These are phyloP conservation scores for Clavispora carvajalis DNA, from an alignment of 805 yeast genomes.

Conservation along the genomic window DNA sequence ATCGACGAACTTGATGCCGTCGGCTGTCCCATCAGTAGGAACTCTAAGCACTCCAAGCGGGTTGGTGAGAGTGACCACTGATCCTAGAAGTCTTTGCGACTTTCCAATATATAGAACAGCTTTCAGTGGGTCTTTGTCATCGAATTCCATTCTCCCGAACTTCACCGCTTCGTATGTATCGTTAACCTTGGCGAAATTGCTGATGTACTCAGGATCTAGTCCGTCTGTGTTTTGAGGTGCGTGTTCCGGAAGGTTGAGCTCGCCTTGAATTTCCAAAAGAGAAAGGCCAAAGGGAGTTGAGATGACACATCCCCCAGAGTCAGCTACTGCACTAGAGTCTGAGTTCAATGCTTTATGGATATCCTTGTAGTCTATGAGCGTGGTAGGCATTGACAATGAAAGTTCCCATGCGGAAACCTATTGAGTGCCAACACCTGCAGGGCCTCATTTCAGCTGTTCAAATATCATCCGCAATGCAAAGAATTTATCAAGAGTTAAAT, in stretches of 20 bases:
- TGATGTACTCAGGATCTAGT: conserved; percentile 26
- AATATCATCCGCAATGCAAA: too few species aligned
- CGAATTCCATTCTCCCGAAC: conserved; percentile 47
- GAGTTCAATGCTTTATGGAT: conserved; percentile 10
- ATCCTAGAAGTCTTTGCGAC: conserved; percentile 65
- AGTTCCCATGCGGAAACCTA: too few species aligned
- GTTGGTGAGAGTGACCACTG: conserved; percentile 50
- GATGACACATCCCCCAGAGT: conserved; percentile 16
- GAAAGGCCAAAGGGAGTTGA: conserved; percentile 56
- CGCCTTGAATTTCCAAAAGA: conserved; percentile 71
- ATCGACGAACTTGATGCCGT: conserved; percentile 49
- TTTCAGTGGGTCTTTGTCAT: conserved; percentile 30
- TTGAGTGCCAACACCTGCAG: too few species aligned
- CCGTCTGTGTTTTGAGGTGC: conserved; percentile 32
- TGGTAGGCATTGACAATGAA: conserved; percentile 12
- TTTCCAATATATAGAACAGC: conserved; percentile 63
- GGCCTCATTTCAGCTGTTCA: too few species aligned
- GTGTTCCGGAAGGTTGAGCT: conserved; percentile 41
- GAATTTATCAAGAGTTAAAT: too few species aligned
- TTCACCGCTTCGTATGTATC: conserved; percentile 41
- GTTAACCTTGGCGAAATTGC: conserved; percentile 31
- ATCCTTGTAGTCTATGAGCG: conserved; percentile 9
- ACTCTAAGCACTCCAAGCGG: conserved; percentile 63
- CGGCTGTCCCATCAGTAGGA: conserved; percentile 19
- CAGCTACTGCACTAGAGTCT: neutral